A percentile compares a stretch with the other conserved stretches of the same genome.
Evolutionary conservation across 371 early-diverging fungal genomes (phyloP).

Genomic region (Mortierella polycephala): DNA sequence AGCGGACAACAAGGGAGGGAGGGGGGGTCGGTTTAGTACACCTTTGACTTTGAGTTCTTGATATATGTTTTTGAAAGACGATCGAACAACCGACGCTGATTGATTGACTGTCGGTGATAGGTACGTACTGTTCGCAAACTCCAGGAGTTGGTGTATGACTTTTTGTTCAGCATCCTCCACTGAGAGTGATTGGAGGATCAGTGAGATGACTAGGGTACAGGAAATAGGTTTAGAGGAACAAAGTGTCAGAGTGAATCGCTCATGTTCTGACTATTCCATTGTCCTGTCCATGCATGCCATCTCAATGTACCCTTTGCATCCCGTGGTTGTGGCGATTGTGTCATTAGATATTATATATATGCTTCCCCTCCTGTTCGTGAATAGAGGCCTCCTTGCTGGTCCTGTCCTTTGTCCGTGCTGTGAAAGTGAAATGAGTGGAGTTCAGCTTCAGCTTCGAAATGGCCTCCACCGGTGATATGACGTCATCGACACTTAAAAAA

Average conservation of each 20-base stretch:
- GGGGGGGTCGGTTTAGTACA: neutral
- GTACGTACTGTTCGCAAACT: slow-evolving; percentile 84
- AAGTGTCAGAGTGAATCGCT: neutral
- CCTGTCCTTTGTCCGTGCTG: slow-evolving; percentile 1
- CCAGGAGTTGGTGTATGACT: slow-evolving; percentile 96
- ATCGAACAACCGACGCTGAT: too few species aligned
- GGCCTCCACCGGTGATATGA: too few species aligned
- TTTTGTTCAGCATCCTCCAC: slow-evolving; percentile 97
- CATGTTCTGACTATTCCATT: neutral
- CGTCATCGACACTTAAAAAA: too few species aligned
- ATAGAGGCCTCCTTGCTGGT: neutral
- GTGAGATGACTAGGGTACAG: slow-evolving; percentile 74
- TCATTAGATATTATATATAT: slow-evolving; percentile 9
- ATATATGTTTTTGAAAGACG: neutral
- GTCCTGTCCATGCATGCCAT: neutral
- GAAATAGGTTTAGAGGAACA: neutral
- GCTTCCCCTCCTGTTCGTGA: neutral
- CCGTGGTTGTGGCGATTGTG: slow-evolving; percentile 45
- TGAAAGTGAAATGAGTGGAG: too few species aligned
- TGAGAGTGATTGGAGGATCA: slow-evolving; percentile 92
- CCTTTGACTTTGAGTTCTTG: neutral
- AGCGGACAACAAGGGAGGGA: neutral
- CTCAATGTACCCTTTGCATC: slow-evolving; percentile 46
- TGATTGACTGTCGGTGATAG: too few species aligned
- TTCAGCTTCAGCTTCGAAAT: too few species aligned